Base-by-base conservation (phyloP, 352 stramenopile genomes). In the Phytophthora sp. region DNA sequence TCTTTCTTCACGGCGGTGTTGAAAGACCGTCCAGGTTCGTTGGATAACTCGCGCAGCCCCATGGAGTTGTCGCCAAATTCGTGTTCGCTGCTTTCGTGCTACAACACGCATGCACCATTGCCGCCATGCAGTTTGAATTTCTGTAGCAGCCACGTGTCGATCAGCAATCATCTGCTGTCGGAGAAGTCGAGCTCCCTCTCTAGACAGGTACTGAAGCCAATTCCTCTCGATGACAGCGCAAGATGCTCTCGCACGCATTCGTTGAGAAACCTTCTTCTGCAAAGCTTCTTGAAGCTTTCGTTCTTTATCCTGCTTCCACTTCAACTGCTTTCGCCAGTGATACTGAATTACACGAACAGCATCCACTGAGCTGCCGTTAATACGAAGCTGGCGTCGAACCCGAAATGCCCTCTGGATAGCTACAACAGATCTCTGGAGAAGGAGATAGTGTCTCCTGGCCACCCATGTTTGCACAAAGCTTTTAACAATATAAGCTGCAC, bases 401-500 rank as follows among this genome's bases (percentile, higher is more conserved):
- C 65, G 73, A 34, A 84, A 82, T 10, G 55, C 45, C 17, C 65
- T 58, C 38, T 88, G 78, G 28, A 86, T 56, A 0, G 45, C 45
- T 9, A 76, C 42, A 11, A 78, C 81, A 18, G 65, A 70, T 38
- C 54, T 64, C 4, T 62, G 63, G 0, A 86, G 34, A 1, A 56
- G 65, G 9, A 69, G 24, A 34, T 74, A 87, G 0, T 44, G 54
- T 10, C 59, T 73, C 24, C 72, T 60, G 42, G 51, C 9, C 2
- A 38, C 30, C 48, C 59, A 84, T 17, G 42, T 75, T 34, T 61
- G 62, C 31, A 83, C 39, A 21, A 68, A 49, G 15, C 60, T 66
- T 39, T 84, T 84, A 9, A 92, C 72, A 17, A 84, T 39, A n/a
- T 83, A 68, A 31, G 73, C 82, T 5, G 84, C 81, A n/a, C 78